These are phyloP conservation scores for Solanum sejunctum DNA, from an alignment of 257 asterid species.

Conservation along the genomic window DNA sequence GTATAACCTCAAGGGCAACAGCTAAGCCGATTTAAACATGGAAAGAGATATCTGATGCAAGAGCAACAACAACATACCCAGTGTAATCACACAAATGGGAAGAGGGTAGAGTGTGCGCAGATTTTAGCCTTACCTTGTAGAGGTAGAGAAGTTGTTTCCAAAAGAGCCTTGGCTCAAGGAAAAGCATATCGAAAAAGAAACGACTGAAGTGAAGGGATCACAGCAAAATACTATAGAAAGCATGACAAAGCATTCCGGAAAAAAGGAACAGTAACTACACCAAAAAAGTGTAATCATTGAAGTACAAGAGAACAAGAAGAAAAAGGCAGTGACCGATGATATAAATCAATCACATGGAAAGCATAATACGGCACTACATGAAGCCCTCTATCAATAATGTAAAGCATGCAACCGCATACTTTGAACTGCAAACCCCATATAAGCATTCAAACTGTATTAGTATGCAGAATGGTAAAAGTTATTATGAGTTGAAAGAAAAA, in stretches of 20 bases:
- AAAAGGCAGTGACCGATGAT: not conserved
- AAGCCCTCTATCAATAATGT: not conserved
- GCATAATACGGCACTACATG: not conserved
- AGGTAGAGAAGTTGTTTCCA: not conserved
- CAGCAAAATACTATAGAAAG: too few relatives aligned
- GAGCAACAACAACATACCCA: not conserved
- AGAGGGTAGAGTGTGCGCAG: not conserved
- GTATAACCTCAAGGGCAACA: not conserved
- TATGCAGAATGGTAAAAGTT: not conserved
- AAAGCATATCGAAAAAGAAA: not conserved
- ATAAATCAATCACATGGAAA: not conserved
- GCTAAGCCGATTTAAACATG: not conserved
- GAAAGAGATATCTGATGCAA: not conserved
- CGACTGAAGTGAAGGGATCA: not conserved
- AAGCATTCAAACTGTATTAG: not conserved
- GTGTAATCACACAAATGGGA: not conserved
- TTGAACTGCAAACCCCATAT: not conserved
- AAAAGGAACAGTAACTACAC: not conserved
- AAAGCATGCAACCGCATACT: not conserved
- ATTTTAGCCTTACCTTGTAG: not conserved
- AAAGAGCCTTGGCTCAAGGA: not conserved
- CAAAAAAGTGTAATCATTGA: not conserved
- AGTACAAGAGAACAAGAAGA: not conserved
- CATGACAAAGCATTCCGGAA: not conserved
- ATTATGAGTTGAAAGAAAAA: not conserved